Percentiles rank a stretch among this genome's conserved stretches.
Conservation (phyloP, 306 rosid species). For the Quillaja saponaria region DNA sequence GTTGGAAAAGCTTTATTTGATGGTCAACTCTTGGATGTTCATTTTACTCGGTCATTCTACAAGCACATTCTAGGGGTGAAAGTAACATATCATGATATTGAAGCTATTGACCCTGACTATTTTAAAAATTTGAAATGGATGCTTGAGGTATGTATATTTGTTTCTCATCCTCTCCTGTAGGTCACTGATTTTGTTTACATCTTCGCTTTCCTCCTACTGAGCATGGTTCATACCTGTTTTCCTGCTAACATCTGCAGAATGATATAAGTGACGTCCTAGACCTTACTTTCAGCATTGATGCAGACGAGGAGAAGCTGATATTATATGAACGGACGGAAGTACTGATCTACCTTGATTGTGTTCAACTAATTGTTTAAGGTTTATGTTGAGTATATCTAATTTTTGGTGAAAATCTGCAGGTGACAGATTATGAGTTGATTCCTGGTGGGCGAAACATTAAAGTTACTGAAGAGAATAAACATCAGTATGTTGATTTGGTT, state of each 20-base stretch:
- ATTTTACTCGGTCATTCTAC: constrained; percentile 95
- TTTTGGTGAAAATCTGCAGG: constrained; percentile 51
- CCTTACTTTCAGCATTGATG: constrained; percentile 98
- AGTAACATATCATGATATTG: constrained; percentile 97
- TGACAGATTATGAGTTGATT: constrained; percentile 89
- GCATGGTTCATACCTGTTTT: neutral
- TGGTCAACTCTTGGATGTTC: constrained; percentile 95
- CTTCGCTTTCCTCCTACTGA: neutral
- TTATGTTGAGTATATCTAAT: constrained; percentile 17
- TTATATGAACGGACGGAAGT: constrained; percentile 88
- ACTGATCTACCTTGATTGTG: constrained; percentile 16
- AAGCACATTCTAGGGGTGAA: constrained; percentile 86
- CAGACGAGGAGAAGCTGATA: constrained; percentile 91
- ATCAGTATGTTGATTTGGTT: constrained; percentile 85
- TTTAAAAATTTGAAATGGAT: constrained; percentile 89
- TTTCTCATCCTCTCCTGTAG: neutral
- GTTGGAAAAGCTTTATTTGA: constrained; percentile 96
- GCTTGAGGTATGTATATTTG: constrained; percentile 70
- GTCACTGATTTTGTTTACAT: neutral
- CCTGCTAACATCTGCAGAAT: constrained; percentile 53
- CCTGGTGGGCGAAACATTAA: constrained; percentile 93
- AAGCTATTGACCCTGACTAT: constrained; percentile 95
- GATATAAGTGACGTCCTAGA: constrained; percentile 77
- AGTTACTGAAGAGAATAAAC: constrained; percentile 95
- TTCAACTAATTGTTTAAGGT: constrained; percentile 17